Conservation (phyloP, 192 early-diverging fungal genomes). For the Dissophora globulifera region DNA sequence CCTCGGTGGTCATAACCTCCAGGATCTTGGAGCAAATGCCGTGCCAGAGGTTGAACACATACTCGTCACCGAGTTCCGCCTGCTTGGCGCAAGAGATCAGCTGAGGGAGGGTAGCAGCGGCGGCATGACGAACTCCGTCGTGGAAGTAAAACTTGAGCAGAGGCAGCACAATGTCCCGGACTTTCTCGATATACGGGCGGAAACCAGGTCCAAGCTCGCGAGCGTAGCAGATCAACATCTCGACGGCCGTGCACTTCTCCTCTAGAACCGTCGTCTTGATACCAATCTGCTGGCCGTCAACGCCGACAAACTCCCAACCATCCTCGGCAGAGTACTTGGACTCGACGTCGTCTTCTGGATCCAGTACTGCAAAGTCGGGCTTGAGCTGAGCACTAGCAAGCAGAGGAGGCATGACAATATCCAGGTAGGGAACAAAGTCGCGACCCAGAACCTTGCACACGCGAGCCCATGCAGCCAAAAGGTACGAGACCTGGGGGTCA, state of each 20-base stretch:
- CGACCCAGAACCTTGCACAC: conserved; percentile 94
- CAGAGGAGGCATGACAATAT: conserved; percentile 93
- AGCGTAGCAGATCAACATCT: conserved; percentile 97
- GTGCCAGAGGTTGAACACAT: conserved; percentile 77
- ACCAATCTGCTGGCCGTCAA: conserved; percentile 94
- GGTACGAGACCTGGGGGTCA: conserved; percentile 93
- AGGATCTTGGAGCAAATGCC: conserved; percentile 80
- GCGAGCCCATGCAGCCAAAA: conserved; percentile 96
- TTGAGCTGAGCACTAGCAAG: conserved; percentile 85
- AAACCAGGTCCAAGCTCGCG: conserved; percentile 92
- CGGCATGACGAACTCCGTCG: conserved; percentile 93
- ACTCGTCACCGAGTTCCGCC: conserved; percentile 57
- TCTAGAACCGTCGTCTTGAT: conserved; percentile 96
- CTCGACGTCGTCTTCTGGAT: conserved; percentile 83
- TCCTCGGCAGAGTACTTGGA: conserved; percentile 93
- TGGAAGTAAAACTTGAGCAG: conserved; percentile 98
- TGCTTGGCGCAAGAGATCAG: conserved; percentile 75
- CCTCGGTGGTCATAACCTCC: conserved; percentile 81
- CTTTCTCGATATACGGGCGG: conserved; percentile 81
- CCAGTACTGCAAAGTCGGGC: conserved; percentile 93
- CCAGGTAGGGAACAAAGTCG: conserved; percentile 94
- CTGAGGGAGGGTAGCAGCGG: conserved; percentile 82
- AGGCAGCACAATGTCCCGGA: conserved; percentile 88
- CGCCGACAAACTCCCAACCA: conserved; percentile 96
- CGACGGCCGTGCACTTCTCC: conserved; percentile 98